Conservation (phyloP, 1,284 basidiomycete species). For the Tilletia walkeri region DNA sequence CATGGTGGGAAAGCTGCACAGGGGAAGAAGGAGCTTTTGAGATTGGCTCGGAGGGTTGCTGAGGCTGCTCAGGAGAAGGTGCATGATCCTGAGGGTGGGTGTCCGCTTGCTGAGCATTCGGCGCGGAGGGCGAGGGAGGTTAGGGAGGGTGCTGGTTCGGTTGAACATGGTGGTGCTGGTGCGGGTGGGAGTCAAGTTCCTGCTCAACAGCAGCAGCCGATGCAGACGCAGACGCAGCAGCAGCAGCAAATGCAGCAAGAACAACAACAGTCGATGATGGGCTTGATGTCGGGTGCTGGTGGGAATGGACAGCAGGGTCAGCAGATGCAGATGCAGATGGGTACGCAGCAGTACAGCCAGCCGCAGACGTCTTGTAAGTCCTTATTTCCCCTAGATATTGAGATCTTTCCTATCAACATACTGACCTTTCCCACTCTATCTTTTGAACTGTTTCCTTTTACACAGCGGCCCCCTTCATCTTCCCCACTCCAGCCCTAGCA, state of each 20-base stretch:
- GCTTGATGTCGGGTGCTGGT: too few relatives aligned
- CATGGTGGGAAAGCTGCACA: conserved; percentile 4
- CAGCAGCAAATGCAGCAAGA: too few relatives aligned
- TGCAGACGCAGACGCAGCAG: too few relatives aligned
- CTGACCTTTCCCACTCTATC: too few relatives aligned
- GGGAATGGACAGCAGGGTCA: too few relatives aligned
- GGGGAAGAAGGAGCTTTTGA: conserved; percentile 41
- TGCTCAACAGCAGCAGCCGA: too few relatives aligned
- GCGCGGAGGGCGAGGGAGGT: neutral
- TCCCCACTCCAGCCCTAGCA: neutral
- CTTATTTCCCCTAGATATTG: too few relatives aligned
- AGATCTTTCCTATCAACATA: too few relatives aligned
- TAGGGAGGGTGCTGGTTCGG: neutral
- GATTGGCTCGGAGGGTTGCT: conserved; percentile 44
- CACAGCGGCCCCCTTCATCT: neutral
- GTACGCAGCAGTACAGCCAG: neutral
- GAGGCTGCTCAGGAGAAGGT: conserved; percentile 28
- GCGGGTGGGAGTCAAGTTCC: too few relatives aligned
- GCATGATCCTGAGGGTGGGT: neutral
- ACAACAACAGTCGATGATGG: too few relatives aligned
- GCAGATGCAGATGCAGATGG: too few relatives aligned
- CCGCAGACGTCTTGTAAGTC: neutral
- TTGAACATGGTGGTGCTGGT: neutral
- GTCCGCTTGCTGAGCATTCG: conserved; percentile 1
- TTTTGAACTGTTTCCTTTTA: too few relatives aligned